Base-by-base conservation (phyloP, 768 basidiomycete species). In the Rhodotorula paludigena region DNA sequence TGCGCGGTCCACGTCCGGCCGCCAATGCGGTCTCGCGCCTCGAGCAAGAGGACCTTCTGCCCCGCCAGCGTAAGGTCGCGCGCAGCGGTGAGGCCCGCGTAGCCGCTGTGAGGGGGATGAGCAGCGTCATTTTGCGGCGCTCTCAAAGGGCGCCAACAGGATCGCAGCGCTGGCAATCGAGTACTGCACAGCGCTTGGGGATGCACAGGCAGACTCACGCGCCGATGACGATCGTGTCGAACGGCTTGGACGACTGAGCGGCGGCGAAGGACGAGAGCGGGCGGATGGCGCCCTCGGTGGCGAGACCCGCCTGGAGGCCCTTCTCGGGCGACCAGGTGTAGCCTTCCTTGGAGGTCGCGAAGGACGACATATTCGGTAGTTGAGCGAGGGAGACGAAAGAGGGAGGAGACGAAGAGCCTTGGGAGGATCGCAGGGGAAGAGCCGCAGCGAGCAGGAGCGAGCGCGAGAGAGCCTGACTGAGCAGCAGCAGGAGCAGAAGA, bases 1-100 rank as follows among this genome's bases (percentile, higher is more conserved):
- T 63, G 53, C 5, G 62, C 35, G 2, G 62, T 63, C 62, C 62
- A 63, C 8, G 54, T 54, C 6, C 62, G 42, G 21, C 62, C 62
- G 14, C 62, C 62, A 28, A 63, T 56, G 5, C 62, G 42, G 38
- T 63, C 62, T 10, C 62, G 53, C n/a, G 62, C 62, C 36, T 63
- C 62, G 35, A 63, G 14, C 44, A 63, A 28, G 20, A 63, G 45
- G 36, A 56, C 54, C 10, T 48, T 49, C 20, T 48, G 58, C 15
- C 58, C 58, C 6, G 58, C 47, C 16, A 49, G 48, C 9, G 58
- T 60, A 0, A 60, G 47, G 28, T 60, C 58, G 36, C 58, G 45
- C 5, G 58, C 58, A 6, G 58, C 47, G n/a, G n/a, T 48, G 25
- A 60, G 47, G 9, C 58, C 58, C 2, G 58, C 21, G 58, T 60